Evolutionary conservation across 805 yeast species (phyloP).

Genomic region (Suhomyces emberorum): DNA sequence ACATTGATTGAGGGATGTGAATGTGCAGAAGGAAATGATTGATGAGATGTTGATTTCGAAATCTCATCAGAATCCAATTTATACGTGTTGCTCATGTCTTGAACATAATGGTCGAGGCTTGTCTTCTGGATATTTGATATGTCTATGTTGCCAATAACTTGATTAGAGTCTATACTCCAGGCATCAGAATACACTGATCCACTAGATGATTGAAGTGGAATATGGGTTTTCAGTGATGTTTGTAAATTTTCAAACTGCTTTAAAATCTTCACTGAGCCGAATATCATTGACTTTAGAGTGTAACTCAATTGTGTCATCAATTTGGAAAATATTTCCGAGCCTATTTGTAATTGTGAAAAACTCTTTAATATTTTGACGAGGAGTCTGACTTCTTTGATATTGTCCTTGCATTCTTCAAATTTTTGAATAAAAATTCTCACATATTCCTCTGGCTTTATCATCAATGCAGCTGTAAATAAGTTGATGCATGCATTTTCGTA

Average conservation of each 20-base stretch:
- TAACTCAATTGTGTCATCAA: constrained; percentile 24
- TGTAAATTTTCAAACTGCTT: constrained; percentile 15
- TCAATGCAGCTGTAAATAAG: constrained; percentile 34
- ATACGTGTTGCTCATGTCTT: constrained; percentile 4
- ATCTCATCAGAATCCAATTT: not conserved
- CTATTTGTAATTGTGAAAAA: constrained; percentile 24
- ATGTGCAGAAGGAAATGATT: not conserved
- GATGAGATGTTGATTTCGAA: not conserved
- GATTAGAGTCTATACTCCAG: constrained; percentile 5
- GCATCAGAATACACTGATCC: constrained; percentile 5
- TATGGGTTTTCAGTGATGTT: not conserved
- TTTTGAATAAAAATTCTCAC: constrained; percentile 19
- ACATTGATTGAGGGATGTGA: not conserved
- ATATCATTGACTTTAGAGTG: constrained; percentile 24
- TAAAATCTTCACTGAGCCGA: constrained; percentile 23
- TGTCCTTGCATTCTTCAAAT: constrained; percentile 21
- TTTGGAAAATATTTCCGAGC: constrained; percentile 16
- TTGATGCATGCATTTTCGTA: constrained; percentile 25
- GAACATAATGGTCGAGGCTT: constrained; percentile 17
- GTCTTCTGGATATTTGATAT: constrained; percentile 10
- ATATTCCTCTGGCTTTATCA: constrained; percentile 33
- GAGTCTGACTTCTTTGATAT: constrained; percentile 22
- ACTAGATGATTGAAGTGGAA: constrained; percentile 1
- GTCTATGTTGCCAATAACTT: not conserved
- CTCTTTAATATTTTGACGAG: constrained; percentile 30